Evolutionary conservation across 108 stramenopile genomes (phyloP), one percentile per base, ranked within the genome.

Genomic region (Cyclotella sp.): DNA sequence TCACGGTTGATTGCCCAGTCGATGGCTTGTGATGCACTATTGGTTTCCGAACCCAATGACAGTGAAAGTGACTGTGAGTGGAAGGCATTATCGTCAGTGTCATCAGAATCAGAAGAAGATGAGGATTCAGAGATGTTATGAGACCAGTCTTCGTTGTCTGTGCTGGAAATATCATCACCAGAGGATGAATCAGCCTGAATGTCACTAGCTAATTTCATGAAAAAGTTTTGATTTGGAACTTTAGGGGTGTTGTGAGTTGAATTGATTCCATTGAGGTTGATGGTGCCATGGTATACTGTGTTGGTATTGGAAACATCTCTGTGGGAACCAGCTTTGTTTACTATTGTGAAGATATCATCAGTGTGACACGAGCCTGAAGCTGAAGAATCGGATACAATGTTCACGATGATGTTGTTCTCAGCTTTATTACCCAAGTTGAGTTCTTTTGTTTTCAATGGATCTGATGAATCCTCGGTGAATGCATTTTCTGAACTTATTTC

Each of bases 321-420:
- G 6, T 34, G 34, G 34, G 34, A 34, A 34, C 6, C 34, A 6
- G 34, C 34, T 34, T 9, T 34, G 13, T 39, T 30, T 2, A 55
- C 5, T 6, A 4, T 21, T 24, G n/a, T 55, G 11, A 3, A 24
- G 55, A 22, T 55, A 22, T 26, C 24, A 12, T 21, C 22, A 22
- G 55, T 26, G n/a, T 49, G 47, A 49, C 1, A 49, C 15, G 47
- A 49, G 47, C 47, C 47, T 9, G 76, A 44, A 40, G 64, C 47
- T n/a, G 76, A 44, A 40, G 64, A 68, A 62, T 62, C 21, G 3
- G 63, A 60, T 16, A 79, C 64, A 27, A 71, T 29, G 62, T 72
- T 82, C 57, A 14, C 76, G 9, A 69, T 57, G n/a, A 42, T 57
- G 28, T 65, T 59, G 16, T 73, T 46, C 18, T 26, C 18, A 8